Conservation (phyloP, 805 yeast genomes). For the Wickerhamomyces chambardii region DNA sequence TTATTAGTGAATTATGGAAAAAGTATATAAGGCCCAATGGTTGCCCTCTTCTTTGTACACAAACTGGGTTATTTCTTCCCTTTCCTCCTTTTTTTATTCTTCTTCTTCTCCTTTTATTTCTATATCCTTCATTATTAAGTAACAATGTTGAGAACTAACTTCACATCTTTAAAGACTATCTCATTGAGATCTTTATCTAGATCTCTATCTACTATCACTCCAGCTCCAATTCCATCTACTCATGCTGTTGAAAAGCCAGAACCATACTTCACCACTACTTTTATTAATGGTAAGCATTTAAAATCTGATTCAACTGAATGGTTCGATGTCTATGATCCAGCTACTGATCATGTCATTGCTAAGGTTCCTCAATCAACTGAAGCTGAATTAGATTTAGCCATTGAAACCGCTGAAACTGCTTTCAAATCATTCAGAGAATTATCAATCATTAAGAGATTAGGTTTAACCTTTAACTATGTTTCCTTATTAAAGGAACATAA, state of each 20-base stretch:
- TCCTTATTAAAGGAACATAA: conserved; percentile 53
- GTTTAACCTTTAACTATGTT: conserved; percentile 61
- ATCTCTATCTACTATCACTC: conserved; percentile 10
- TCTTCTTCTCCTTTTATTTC: too few species aligned
- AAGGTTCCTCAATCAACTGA: conserved; percentile 68
- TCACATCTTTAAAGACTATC: not conserved
- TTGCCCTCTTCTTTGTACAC: too few species aligned
- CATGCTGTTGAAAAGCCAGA: conserved; percentile 28
- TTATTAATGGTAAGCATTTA: conserved; percentile 34
- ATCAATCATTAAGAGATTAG: conserved; percentile 44
- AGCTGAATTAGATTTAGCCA: conserved; percentile 55
- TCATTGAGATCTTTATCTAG: not conserved
- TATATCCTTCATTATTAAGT: too few species aligned
- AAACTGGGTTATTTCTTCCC: too few species aligned
- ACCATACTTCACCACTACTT: conserved; percentile 43
- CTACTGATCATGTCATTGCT: conserved; percentile 57
- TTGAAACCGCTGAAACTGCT: conserved; percentile 55
- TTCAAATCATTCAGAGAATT: conserved; percentile 44
- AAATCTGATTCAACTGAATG: conserved; percentile 42
- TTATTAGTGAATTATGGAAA: too few species aligned
- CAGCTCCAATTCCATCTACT: conserved; percentile 27
- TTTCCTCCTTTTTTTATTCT: too few species aligned
- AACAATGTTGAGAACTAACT: not conserved
- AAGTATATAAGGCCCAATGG: too few species aligned
- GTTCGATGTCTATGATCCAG: conserved; percentile 71